These are phyloP conservation scores for Rutstroemia sp. DNA, from an alignment of 2,329 filamentous ascomycete species.

Conservation along the genomic window DNA sequence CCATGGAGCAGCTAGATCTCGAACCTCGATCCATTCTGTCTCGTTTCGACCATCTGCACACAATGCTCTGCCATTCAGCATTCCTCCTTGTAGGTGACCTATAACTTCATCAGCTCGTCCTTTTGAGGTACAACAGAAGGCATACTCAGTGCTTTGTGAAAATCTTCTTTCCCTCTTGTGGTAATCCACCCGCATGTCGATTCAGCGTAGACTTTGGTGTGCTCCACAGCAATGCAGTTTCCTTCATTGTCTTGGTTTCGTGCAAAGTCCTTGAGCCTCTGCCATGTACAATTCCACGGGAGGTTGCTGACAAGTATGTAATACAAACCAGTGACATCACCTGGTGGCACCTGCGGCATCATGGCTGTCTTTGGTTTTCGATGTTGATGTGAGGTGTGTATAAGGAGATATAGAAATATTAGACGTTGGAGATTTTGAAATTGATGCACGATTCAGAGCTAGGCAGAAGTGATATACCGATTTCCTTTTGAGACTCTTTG, in stretches of 20 bases:
- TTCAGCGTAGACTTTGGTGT: slow-evolving; percentile 18
- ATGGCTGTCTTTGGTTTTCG: background rate
- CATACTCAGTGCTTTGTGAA: slow-evolving; percentile 8
- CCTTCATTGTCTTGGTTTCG: slow-evolving; percentile 14
- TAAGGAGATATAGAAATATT: background rate
- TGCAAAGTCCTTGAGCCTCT: slow-evolving; percentile 23
- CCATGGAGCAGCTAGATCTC: background rate
- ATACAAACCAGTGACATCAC: slow-evolving; percentile 10
- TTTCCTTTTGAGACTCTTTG: no score
- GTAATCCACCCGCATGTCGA: slow-evolving; percentile 21
- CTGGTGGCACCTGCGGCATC: slow-evolving; percentile 12
- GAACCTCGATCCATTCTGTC: slow-evolving; percentile 12
- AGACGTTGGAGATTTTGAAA: background rate
- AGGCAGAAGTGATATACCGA: no score
- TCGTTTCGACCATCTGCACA: slow-evolving; percentile 23
- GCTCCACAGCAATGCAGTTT: slow-evolving; percentile 17
- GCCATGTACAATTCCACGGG: slow-evolving; percentile 21
- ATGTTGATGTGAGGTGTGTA: background rate
- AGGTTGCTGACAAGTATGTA: slow-evolving; percentile 11
- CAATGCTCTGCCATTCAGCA: slow-evolving; percentile 15
- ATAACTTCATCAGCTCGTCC: background rate
- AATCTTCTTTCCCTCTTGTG: slow-evolving; percentile 18
- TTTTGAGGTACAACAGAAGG: background rate
- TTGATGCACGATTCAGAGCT: no score
- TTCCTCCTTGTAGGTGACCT: slow-evolving; percentile 19